Conservation (phyloP, 108 stramenopile genomes). For the Nitzschia putrida region DNA sequence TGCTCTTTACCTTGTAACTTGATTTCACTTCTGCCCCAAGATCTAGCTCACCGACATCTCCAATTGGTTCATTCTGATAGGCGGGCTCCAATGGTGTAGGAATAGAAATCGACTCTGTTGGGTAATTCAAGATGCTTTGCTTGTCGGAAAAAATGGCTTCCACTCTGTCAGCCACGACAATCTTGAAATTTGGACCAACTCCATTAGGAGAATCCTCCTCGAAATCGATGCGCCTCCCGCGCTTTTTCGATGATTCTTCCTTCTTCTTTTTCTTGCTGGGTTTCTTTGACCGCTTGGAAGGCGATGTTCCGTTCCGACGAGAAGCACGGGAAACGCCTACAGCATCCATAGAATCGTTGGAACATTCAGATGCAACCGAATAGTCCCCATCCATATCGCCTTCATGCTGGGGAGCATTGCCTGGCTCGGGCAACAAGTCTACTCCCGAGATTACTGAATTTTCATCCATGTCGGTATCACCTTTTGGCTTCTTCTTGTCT, state of each 20-base stretch:
- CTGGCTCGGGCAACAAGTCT: not conserved
- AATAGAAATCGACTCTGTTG: no score
- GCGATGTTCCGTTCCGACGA: not conserved
- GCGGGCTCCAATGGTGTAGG: no score
- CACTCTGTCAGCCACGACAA: conserved; percentile 14
- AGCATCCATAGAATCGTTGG: conserved; percentile 15
- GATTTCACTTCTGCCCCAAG: not conserved
- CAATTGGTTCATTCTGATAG: not conserved
- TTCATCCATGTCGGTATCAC: not conserved
- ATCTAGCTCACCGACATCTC: not conserved
- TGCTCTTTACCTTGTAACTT: not conserved
- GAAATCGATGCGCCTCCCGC: conserved; percentile 8
- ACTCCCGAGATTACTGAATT: not conserved
- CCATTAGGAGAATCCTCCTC: conserved; percentile 2
- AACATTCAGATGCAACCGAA: conserved; percentile 1
- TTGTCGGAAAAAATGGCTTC: conserved; percentile 11
- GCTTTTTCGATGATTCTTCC: conserved; percentile 1
- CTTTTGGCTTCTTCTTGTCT: not conserved
- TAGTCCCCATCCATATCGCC: not conserved
- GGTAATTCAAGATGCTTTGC: not conserved
- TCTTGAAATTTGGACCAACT: not conserved
- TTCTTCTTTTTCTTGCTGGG: conserved; percentile 11
- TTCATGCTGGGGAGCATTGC: not conserved
- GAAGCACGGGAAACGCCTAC: not conserved
- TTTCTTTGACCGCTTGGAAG: conserved; percentile 1